Percentiles rank a stretch among this genome's conserved stretches.
phyloP scores from a whole-genome alignment of 2,329 filamentous ascomycete species.

The Rachicladosporium sp. region DNA sequence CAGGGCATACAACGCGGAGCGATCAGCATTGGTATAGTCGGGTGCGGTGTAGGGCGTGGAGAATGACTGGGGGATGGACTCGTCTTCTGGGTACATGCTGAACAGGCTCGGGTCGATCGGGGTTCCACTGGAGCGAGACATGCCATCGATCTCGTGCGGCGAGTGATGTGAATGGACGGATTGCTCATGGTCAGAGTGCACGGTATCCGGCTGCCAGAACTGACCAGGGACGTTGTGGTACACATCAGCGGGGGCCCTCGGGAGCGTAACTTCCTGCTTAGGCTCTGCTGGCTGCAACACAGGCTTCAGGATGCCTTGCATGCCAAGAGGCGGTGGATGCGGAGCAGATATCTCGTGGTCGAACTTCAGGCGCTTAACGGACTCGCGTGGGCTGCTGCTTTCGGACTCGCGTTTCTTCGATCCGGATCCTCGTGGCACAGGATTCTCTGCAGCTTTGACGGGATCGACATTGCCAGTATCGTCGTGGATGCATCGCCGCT shows the following conservation, averaged over 20 bases:
- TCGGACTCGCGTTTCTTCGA: constrained; percentile 41
- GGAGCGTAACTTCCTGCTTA: constrained; percentile 1
- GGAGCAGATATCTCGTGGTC: constrained; percentile 6
- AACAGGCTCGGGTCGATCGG: constrained; percentile 16
- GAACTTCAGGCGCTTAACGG: constrained; percentile 14
- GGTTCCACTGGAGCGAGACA: constrained; percentile 2
- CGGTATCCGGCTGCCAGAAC: constrained; percentile 3
- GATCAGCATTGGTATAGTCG: constrained; percentile 12
- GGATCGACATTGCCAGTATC: constrained; percentile 53
- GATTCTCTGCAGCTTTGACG: constrained; percentile 48
- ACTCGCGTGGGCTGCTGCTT: constrained; percentile 14
- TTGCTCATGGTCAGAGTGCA: constrained; percentile 5
- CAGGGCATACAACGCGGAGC: constrained; percentile 13
- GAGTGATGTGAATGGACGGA: constrained; percentile 2
- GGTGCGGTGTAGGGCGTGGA: constrained; percentile 7
- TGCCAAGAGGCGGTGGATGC: constrained; percentile 5
- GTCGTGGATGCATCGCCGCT: constrained; percentile 57
- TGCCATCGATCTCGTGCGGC: constrained; percentile 2
- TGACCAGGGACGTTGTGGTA: constrained; percentile 6
- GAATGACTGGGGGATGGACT: constrained; percentile 3
- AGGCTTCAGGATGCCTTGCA: constrained; percentile 6
- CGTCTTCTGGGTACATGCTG: constrained; percentile 11
- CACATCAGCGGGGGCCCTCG: constrained; percentile 4
- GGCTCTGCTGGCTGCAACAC: constrained; percentile 1
- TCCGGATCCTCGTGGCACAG: constrained; percentile 45